A percentile compares a stretch with the other conserved stretches of the same genome.
phyloP scores from a whole-genome alignment of 257 asterid species.

The Rehmannia glutinosa region DNA sequence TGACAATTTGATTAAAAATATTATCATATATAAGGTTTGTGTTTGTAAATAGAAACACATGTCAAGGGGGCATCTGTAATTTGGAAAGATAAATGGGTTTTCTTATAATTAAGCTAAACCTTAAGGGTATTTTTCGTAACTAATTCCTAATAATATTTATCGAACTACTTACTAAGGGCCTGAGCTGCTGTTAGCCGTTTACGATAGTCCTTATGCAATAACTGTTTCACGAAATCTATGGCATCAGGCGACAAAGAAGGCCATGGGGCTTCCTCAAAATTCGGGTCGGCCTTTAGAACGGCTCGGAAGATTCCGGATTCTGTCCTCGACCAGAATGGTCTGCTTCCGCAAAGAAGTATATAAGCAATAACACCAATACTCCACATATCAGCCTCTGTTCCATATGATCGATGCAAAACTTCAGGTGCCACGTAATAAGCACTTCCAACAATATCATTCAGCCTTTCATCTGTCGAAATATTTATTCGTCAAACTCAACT shows the following conservation, averaged over 20 bases:
- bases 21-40: no score
- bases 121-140: no score
- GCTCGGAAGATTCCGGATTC: slow-evolving; percentile 74
- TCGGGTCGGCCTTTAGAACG: slow-evolving; percentile 47
- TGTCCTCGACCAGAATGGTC: slow-evolving; percentile 75
- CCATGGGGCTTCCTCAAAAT: slow-evolving; percentile 53
- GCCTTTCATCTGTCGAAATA: slow-evolving; percentile 54
- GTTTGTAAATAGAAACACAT: no score
- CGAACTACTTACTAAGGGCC: slow-evolving; percentile 40
- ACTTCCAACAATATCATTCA: slow-evolving; percentile 78
- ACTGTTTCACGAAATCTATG: slow-evolving; percentile 45
- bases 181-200: slow-evolving; percentile 55
- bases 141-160: neutral
- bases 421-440: slow-evolving; percentile 86
- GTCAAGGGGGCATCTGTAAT: no score
- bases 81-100: no score
- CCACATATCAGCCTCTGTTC: slow-evolving; percentile 85
- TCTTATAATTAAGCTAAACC: no score
- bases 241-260: slow-evolving; percentile 46
- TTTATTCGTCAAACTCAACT: slow-evolving; percentile 12
- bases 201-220: slow-evolving; percentile 53
- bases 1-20: neutral
- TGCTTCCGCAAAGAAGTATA: slow-evolving; percentile 76
- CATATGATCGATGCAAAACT: slow-evolving; percentile 69
- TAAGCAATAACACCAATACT: slow-evolving; percentile 80